Conservation (phyloP, 768 basidiomycete species). For the Clathrus columnatus region DNA sequence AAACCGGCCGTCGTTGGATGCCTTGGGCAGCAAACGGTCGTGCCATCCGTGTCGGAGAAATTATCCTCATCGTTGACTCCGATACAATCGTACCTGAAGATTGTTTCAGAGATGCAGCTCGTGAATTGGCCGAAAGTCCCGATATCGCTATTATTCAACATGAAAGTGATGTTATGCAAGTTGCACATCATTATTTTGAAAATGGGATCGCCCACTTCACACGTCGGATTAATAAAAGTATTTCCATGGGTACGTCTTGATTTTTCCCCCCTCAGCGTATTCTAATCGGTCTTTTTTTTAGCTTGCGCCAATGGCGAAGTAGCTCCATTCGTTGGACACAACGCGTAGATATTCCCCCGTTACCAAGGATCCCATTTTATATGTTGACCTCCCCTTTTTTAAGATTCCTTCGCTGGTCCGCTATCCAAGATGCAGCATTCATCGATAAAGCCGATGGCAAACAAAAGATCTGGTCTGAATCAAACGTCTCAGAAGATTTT, state of each 20-base stretch:
- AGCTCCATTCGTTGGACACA: slow-evolving; percentile 80
- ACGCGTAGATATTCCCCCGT: slow-evolving; percentile 39
- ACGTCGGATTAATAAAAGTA: slow-evolving; percentile 74
- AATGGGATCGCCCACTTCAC: slow-evolving; percentile 88
- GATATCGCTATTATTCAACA: slow-evolving; percentile 88
- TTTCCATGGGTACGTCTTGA: slow-evolving; percentile 46
- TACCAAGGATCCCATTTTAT: background rate
- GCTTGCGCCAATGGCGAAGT: slow-evolving; percentile 70
- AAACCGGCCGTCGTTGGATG: slow-evolving; percentile 48
- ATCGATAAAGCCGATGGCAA: slow-evolving; percentile 42
- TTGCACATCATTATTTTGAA: slow-evolving; percentile 84
- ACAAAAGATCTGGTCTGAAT: slow-evolving; percentile 57
- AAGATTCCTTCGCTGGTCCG: slow-evolving; percentile 46
- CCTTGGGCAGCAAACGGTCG: slow-evolving; percentile 75
- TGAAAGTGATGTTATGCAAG: slow-evolving; percentile 82
- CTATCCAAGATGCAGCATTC: slow-evolving; percentile 47
- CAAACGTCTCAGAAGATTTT: slow-evolving; percentile 63
- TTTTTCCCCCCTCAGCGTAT: background rate
- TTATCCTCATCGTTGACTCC: slow-evolving; percentile 78
- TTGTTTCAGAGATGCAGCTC: slow-evolving; percentile 83
- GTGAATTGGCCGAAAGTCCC: slow-evolving; percentile 73
- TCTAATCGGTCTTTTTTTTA: background rate
- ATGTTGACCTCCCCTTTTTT: background rate
- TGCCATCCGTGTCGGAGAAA: slow-evolving; percentile 65
- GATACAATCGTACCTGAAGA: slow-evolving; percentile 80